These are phyloP conservation scores for Haplosporangium sp. DNA, from an alignment of 371 early-diverging fungal genomes.

Conservation along the genomic window DNA sequence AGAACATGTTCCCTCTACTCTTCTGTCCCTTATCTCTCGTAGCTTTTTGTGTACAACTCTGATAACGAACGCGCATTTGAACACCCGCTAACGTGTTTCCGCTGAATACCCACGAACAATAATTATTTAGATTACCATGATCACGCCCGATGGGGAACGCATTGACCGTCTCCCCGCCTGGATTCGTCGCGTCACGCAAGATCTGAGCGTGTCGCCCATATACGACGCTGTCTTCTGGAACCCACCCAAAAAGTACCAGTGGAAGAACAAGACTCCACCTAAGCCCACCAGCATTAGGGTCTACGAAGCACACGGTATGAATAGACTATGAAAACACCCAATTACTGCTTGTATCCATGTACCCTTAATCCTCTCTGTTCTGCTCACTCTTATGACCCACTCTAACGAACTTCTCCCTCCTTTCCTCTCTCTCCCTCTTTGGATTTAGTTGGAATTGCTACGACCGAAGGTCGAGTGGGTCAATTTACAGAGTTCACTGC, in stretches of 20 bases:
- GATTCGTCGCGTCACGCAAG: slow-evolving; percentile 88
- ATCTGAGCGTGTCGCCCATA: slow-evolving; percentile 78
- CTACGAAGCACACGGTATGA: slow-evolving; percentile 91
- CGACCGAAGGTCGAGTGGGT: slow-evolving; percentile 83
- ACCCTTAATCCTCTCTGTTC: too few species aligned
- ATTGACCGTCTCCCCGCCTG: slow-evolving; percentile 94
- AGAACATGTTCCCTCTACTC: too few species aligned
- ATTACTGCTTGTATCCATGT: too few species aligned
- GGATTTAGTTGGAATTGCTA: slow-evolving; percentile 88
- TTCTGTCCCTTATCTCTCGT: slow-evolving; percentile 50
- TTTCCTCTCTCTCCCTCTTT: slow-evolving; percentile 2
- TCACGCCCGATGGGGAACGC: slow-evolving; percentile 76
- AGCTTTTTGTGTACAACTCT: too few species aligned
- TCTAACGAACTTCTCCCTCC: neutral
- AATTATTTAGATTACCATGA: slow-evolving; percentile 73
- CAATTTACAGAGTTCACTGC: slow-evolving; percentile 90
- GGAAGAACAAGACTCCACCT: slow-evolving; percentile 78
- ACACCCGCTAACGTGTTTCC: slow-evolving; percentile 59
- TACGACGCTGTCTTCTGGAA: slow-evolving; percentile 96
- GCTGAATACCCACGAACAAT: too few species aligned
- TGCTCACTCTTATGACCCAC: neutral
- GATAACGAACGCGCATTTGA: too few species aligned
- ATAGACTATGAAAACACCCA: too few species aligned
- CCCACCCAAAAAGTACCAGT: slow-evolving; percentile 79
- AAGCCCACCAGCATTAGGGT: slow-evolving; percentile 76